Evolutionary conservation across 2,329 filamentous ascomycete species (phyloP).

Genomic region (Penicillium sp.): DNA sequence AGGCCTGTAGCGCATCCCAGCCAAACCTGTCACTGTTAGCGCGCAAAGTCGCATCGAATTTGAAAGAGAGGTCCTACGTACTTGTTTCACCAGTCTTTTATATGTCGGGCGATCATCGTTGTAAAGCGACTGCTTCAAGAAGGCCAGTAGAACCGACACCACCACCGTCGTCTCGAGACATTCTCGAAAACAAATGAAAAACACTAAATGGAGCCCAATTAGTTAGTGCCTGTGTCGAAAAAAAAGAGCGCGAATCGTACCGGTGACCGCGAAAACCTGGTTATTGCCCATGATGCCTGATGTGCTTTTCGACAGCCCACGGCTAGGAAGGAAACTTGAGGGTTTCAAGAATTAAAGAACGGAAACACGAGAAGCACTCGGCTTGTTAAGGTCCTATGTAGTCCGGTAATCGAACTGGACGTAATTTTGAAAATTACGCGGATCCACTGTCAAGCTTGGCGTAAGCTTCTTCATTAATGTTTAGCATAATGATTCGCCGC

Average conservation of each 20-base stretch:
- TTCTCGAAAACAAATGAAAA: not conserved
- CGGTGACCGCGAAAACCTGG: not conserved
- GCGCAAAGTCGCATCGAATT: not conserved
- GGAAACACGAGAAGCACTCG: too few relatives aligned
- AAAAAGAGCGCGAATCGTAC: not conserved
- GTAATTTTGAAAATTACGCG: too few relatives aligned
- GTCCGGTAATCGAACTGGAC: too few relatives aligned
- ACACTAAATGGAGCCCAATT: not conserved
- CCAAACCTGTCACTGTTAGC: conserved; percentile 58
- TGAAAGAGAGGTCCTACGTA: not conserved
- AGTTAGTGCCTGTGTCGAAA: not conserved
- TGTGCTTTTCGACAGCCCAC: not conserved
- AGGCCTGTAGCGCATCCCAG: conserved; percentile 66
- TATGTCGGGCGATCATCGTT: not conserved
- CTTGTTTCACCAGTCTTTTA: not conserved
- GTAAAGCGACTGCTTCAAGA: not conserved
- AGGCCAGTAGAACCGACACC: not conserved
- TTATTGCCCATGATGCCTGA: not conserved
- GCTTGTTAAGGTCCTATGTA: too few relatives aligned
- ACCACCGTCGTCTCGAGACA: not conserved
- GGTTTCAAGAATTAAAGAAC: too few relatives aligned
- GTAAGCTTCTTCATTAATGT: too few relatives aligned
- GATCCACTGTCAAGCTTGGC: too few relatives aligned
- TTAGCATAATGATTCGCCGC: too few relatives aligned
- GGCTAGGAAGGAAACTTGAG: too few relatives aligned